Evolutionary conservation across 2,329 filamentous ascomycete species (phyloP), one percentile per base, ranked within the genome.

Genomic region (Pezicula rhizophila): DNA sequence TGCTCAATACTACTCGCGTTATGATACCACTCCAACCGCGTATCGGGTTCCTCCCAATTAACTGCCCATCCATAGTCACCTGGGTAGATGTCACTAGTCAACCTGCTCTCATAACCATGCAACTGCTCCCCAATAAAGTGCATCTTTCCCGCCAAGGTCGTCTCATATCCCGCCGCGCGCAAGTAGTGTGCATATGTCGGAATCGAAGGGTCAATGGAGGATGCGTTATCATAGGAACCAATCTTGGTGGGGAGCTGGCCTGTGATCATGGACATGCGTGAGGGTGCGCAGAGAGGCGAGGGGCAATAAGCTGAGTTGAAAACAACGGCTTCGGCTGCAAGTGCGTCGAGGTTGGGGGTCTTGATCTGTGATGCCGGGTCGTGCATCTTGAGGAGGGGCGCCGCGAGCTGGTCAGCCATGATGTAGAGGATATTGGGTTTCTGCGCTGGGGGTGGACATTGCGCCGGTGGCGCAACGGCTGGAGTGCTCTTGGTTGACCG

Each of bases 261-360:
- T 10, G 88, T 92, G 67, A 96, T 91, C 85, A 96, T 88, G 66
- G 88, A 89, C 81, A 95, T 95, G 60, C 91, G 85, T 12, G 89
- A 95, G 2, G 91, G 91, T 1, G 90, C 91, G 67, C 91, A 96
- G 35, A 96, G 82, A 6, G 91, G 91, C 10, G 90, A 91, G 52
- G 92, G 92, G 73, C 90, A 96, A 74, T 96, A 96, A 17, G 91
- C 91, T 34, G 87, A 93, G 66, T 95, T 87, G 64, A 96, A 96
- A 64, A 95, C 87, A 28, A 96, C 90, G 8, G 89, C 87, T 52
- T 80, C 80, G 56, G 84, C 80, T 2, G 91, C 89, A 54, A 96
- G 77, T 45, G 82, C 79, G 69, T 96, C 89, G 52, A 96, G 79
- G 70, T 96, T 84, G 42, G 91, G 91, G 1, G 91, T 96, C 70